These are phyloP conservation scores for Saccharomyces hybrid DNA, from an alignment of 1,139 yeast genomes.

Conservation along the genomic window DNA sequence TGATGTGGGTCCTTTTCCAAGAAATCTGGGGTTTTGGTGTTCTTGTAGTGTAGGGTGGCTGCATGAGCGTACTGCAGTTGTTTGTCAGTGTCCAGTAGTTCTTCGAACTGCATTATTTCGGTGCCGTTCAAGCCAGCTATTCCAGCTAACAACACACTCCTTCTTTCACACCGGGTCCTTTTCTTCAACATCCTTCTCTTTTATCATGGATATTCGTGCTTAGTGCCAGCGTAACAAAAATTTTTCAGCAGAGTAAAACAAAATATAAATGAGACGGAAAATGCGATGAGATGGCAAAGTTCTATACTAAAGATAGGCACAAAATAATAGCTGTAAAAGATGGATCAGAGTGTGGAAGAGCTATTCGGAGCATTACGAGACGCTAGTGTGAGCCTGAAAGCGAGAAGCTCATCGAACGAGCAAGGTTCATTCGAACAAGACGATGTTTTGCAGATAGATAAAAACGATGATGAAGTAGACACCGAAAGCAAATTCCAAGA, in stretches of 20 bases:
- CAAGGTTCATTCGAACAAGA: constrained; percentile 6
- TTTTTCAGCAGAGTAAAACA: constrained; percentile 1
- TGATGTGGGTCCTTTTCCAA: constrained; percentile 6
- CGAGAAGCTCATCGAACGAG: background rate
- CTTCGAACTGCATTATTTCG: background rate
- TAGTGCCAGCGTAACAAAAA: constrained; percentile 3
- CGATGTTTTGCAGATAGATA: constrained; percentile 21
- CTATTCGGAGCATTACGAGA: background rate
- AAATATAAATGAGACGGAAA: background rate
- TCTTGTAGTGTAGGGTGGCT: constrained; percentile 8
- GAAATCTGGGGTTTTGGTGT: constrained; percentile 5
- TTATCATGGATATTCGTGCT: background rate
- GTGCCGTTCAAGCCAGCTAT: background rate
- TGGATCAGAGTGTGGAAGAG: background rate
- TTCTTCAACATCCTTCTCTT: background rate
- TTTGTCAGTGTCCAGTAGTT: constrained; percentile 8
- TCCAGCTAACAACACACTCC: background rate
- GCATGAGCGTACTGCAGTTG: constrained; percentile 12
- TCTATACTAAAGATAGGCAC: background rate
- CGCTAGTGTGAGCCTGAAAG: background rate
- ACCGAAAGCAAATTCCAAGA: constrained; percentile 21
- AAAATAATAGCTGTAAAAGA: background rate
- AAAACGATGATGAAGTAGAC: constrained; percentile 9
- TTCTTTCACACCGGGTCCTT: background rate
- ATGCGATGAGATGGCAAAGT: background rate